phyloP scores from a whole-genome alignment of 2,329 filamentous ascomycete species.

The Sporothrix curviconia region DNA sequence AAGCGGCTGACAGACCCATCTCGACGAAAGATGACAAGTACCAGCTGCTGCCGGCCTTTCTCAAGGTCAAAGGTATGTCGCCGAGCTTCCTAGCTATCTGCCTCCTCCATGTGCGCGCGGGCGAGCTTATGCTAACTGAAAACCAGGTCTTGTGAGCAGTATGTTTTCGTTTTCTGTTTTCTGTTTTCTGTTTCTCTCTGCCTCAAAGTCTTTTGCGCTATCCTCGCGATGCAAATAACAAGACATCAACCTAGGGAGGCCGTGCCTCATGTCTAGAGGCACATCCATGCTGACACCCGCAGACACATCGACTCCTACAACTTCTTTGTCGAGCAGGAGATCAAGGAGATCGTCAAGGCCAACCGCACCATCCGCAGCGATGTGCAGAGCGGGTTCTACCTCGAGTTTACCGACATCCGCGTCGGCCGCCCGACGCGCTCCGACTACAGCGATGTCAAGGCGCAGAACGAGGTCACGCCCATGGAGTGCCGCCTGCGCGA shows the following conservation, averaged over 20 bases:
- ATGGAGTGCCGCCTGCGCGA: conserved; percentile 96
- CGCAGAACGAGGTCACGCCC: conserved; percentile 72
- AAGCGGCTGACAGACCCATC: conserved; percentile 60
- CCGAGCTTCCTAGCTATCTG: no score
- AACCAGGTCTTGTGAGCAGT: conserved; percentile 71
- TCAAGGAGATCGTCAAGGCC: conserved; percentile 92
- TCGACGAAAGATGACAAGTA: conserved; percentile 78
- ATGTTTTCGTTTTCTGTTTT: no score
- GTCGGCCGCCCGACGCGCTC: conserved; percentile 74
- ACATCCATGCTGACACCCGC: neutral
- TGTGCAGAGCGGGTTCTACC: conserved; percentile 85
- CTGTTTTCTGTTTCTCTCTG: no score
- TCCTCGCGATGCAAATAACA: no score
- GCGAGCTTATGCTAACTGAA: conserved; percentile 7
- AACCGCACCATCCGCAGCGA: conserved; percentile 87
- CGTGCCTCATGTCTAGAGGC: neutral
- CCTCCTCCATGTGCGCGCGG: conserved; percentile 16
- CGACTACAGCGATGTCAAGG: conserved; percentile 65
- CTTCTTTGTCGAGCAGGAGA: conserved; percentile 92
- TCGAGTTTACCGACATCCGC: conserved; percentile 88
- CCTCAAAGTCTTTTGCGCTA: no score
- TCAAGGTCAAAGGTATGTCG: conserved; percentile 84
- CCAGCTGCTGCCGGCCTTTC: conserved; percentile 92
- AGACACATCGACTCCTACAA: conserved; percentile 96
- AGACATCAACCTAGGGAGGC: no score